Evolutionary conservation across 257 asterid species (phyloP).

Genomic region (Solanum paucissectum): DNA sequence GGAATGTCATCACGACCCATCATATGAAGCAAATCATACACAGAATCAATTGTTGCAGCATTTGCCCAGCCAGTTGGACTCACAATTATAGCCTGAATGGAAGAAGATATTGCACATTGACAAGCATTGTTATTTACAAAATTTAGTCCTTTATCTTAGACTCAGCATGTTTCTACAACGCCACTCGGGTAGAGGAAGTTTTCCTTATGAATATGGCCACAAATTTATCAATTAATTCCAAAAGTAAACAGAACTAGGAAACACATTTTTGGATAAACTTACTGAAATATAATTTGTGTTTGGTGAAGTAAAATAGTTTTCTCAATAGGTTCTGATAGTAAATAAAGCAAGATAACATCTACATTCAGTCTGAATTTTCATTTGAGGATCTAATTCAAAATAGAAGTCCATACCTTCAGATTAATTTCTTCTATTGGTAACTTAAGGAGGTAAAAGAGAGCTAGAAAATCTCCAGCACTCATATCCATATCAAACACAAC

Average conservation of each 20-base stretch:
- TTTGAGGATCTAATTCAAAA: not conserved
- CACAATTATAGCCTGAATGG: slow-evolving; percentile 52
- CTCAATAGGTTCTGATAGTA: not conserved
- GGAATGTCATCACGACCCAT: slow-evolving; percentile 96
- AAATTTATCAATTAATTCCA: not conserved
- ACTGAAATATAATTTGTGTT: not conserved
- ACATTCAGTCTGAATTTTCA: not conserved
- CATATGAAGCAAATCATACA: slow-evolving; percentile 85
- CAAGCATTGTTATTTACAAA: not conserved
- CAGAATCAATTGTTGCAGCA: slow-evolving; percentile 72
- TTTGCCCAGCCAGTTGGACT: slow-evolving; percentile 90
- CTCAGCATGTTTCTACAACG: not conserved
- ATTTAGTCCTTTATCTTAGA: not conserved
- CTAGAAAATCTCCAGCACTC: slow-evolving; percentile 90
- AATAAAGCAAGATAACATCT: not conserved
- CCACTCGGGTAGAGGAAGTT: not conserved
- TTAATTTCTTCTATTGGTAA: slow-evolving; percentile 49
- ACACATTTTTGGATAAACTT: not conserved
- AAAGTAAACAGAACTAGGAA: not conserved
- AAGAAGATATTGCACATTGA: slow-evolving; percentile 2
- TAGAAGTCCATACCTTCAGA: slow-evolving; percentile 44
- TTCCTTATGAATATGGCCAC: not conserved
- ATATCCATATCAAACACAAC: slow-evolving; percentile 87
- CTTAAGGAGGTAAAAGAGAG: slow-evolving; percentile 81
- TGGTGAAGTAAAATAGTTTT: not conserved